A percentile compares a stretch with the other conserved stretches of the same genome.
phyloP scores from a whole-genome alignment of 106 monocot genomes.

The Acanthochlamys bracteata region DNA sequence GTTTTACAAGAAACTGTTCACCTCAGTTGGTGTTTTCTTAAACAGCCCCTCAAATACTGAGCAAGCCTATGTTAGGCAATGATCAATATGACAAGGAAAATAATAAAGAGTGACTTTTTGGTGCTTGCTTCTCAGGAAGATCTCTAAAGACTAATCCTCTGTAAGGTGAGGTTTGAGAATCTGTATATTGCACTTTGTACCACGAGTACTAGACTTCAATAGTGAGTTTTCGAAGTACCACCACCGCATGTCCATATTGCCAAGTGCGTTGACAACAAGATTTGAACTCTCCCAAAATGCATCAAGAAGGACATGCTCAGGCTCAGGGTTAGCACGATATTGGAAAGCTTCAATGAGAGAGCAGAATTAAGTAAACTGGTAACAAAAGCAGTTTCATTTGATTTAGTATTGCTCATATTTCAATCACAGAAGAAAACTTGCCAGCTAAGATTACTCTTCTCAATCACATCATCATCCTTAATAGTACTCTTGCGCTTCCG shows the following conservation, averaged over 20 bases:
- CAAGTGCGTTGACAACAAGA: slow-evolving; percentile 84
- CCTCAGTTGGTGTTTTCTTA: slow-evolving; percentile 86
- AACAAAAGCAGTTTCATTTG: slow-evolving; percentile 75
- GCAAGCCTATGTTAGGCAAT: slow-evolving; percentile 92
- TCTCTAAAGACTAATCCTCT: slow-evolving; percentile 84
- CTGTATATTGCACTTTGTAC: slow-evolving; percentile 87
- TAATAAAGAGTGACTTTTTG: slow-evolving; percentile 94
- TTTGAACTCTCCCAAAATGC: slow-evolving; percentile 76
- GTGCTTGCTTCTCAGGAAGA: slow-evolving; percentile 89
- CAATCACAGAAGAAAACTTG: slow-evolving; percentile 93
- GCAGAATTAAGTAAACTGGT: slow-evolving; percentile 52
- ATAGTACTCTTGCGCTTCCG: slow-evolving; percentile 66
- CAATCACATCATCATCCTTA: slow-evolving; percentile 95
- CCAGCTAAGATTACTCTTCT: slow-evolving; percentile 90
- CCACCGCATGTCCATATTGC: slow-evolving; percentile 76
- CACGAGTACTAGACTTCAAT: slow-evolving; percentile 86
- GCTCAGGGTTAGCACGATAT: slow-evolving; percentile 77
- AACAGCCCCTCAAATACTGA: slow-evolving; percentile 89
- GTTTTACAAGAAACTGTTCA: slow-evolving; percentile 67
- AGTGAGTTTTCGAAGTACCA: slow-evolving; percentile 89
- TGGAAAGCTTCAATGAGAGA: slow-evolving; percentile 76
- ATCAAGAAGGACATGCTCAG: slow-evolving; percentile 82
- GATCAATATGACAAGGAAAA: slow-evolving; percentile 92
- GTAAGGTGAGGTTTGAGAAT: slow-evolving; percentile 92
- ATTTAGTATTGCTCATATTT: slow-evolving; percentile 94